Evolutionary conservation across 148 eudicot species (phyloP).

Genomic region (Oxyria digyna): DNA sequence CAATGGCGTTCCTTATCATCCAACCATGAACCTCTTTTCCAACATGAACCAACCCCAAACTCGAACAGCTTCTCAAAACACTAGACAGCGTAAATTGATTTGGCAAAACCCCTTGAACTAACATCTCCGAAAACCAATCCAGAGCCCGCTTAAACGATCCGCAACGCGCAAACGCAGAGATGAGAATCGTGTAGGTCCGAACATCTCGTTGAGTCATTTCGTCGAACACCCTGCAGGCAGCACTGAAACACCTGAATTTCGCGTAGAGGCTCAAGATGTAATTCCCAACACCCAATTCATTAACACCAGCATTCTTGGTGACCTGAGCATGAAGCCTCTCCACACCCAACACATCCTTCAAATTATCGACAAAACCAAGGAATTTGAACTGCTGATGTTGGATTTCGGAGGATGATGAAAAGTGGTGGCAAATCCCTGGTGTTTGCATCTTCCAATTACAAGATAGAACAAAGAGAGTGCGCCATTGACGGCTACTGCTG

Average conservation of each 20-base stretch:
- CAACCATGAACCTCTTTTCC: conserved; percentile 62
- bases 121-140: conserved; percentile 39
- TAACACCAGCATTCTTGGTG: conserved; percentile 32
- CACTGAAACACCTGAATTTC: conserved; percentile 21
- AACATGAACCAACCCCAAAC: conserved; percentile 19
- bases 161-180: conserved; percentile 43
- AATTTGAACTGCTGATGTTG: conserved; percentile 12
- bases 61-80: conserved; percentile 60
- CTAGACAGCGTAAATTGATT: conserved; percentile 69
- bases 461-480: conserved; percentile 5
- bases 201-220: conserved; percentile 67
- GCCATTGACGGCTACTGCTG: background rate
- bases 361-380: conserved; percentile 21
- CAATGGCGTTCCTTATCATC: conserved; percentile 39
- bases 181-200: conserved; percentile 55
- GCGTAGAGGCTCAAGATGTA: conserved; percentile 42
- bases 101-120: conserved; percentile 35
- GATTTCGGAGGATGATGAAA: conserved; percentile 5
- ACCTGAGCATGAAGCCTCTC: conserved; percentile 30
- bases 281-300: conserved; percentile 27
- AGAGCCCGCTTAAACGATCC: conserved; percentile 30
- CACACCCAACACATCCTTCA: conserved; percentile 11
- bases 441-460: conserved; percentile 4
- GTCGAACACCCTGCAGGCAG: conserved; percentile 58
- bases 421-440: background rate